A percentile compares a stretch with the other conserved stretches of the same genome.
Evolutionary conservation across 352 stramenopile species (phyloP).

Genomic region (Phytophthora citrophthora): DNA sequence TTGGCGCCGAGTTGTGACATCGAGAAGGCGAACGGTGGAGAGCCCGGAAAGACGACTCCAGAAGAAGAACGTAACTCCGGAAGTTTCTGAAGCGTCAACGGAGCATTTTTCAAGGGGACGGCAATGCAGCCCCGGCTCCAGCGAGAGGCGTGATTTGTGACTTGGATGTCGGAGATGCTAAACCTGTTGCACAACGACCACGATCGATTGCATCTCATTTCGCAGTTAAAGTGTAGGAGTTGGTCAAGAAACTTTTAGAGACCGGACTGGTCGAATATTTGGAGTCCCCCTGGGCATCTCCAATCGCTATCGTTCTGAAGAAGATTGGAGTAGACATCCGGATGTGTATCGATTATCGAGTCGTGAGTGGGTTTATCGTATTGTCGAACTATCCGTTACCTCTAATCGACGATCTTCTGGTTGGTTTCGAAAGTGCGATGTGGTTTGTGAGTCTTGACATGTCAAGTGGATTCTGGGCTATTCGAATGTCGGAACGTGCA

Average conservation of each 20-base stretch:
- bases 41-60: background rate
- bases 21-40: background rate
- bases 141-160: constrained; percentile 7
- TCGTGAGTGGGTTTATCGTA: too few species aligned
- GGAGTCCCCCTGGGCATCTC: constrained; percentile 2
- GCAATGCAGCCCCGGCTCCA: constrained; percentile 3
- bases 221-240: constrained; percentile 1
- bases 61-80: background rate
- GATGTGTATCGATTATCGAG: too few species aligned
- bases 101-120: background rate
- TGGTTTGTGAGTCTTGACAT: too few species aligned
- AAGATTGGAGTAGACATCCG: too few species aligned
- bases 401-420: constrained; percentile 4
- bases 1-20: background rate
- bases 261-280: background rate
- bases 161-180: constrained; percentile 2
- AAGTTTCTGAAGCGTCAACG: constrained; percentile 1
- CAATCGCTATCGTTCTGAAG: too few species aligned
- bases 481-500: background rate
- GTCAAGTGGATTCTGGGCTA: background rate
- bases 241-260: constrained; percentile 9
- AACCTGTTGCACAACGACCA: too few species aligned
- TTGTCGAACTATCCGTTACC: constrained; percentile 3
- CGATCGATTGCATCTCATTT: background rate
- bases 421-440: background rate